These are phyloP conservation scores for Diaporthe sp. DNA, from an alignment of 2,329 filamentous ascomycete genomes.

Conservation along the genomic window DNA sequence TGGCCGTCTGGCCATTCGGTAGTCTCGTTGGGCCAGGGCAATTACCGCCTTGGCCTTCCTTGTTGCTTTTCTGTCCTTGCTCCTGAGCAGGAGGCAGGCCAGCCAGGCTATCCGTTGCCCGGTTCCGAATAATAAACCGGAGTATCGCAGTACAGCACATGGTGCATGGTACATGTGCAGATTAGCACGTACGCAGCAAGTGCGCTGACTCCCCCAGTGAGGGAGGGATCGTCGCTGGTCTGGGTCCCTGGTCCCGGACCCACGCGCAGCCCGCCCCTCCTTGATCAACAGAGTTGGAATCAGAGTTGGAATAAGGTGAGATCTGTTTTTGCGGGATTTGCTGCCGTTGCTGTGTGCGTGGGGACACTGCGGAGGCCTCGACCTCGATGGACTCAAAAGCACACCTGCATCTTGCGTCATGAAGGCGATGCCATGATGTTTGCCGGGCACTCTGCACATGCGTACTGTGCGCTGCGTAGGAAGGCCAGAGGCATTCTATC, in stretches of 20 bases:
- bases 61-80: background rate
- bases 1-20: background rate
- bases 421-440: conserved; percentile 15
- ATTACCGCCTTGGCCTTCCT: conserved; percentile 22
- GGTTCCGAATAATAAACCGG: conserved; percentile 8
- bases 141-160: background rate
- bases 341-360: conserved; percentile 3
- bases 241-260: conserved; percentile 14
- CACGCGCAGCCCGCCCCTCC: conserved; percentile 26
- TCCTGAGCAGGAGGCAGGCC: background rate
- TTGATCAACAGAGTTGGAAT: conserved; percentile 22
- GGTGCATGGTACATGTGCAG: conserved; percentile 13
- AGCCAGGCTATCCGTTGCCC: background rate
- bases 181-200: background rate
- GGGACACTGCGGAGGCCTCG: conserved; percentile 17
- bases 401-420: conserved; percentile 30
- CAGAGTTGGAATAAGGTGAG: conserved; percentile 27
- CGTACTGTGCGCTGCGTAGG: background rate
- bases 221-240: conserved; percentile 24
- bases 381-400: conserved; percentile 4
- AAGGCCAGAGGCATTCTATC: background rate
- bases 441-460: background rate
- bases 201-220: conserved; percentile 3
- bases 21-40: conserved; percentile 4
- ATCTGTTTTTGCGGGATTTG: conserved; percentile 10